Percentiles rank a stretch among this genome's conserved stretches.
phyloP scores from a whole-genome alignment of 352 stramenopile species.

The Globisporangium rhizosaccharum region DNA sequence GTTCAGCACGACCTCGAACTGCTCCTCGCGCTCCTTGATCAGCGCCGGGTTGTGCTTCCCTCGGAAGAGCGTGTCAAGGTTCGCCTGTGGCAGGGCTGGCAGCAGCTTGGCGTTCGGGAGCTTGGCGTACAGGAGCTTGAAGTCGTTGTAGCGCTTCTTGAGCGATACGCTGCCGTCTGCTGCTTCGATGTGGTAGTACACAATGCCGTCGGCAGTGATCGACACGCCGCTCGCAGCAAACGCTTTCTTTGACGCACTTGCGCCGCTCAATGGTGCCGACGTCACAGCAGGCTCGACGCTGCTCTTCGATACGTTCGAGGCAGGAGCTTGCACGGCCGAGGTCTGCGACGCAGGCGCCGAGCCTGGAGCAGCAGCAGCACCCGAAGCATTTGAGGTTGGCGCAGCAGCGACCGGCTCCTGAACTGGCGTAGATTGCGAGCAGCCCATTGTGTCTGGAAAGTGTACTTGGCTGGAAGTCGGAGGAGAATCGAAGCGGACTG shows the following conservation, averaged over 20 bases:
- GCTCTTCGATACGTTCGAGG: conserved; percentile 2
- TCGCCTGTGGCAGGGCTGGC: conserved; percentile 46
- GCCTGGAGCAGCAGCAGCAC: neutral
- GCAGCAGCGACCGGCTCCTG: conserved; percentile 27
- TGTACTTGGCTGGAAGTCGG: conserved; percentile 12
- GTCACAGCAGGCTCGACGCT: neutral
- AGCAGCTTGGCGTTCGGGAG: conserved; percentile 29
- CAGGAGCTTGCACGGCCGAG: conserved; percentile 12
- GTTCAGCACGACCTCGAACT: conserved; percentile 64
- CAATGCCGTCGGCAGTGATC: conserved; percentile 57
- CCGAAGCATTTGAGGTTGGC: conserved; percentile 16
- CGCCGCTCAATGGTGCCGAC: neutral
- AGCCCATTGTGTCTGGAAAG: conserved; percentile 49
- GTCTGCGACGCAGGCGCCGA: conserved; percentile 14
- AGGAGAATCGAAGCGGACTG: neutral
- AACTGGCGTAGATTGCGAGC: conserved; percentile 58
- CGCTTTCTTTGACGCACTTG: conserved; percentile 16
- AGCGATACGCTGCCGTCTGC: conserved; percentile 25
- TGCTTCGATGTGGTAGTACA: conserved; percentile 63
- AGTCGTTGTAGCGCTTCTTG: conserved; percentile 81
- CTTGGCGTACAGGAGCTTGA: conserved; percentile 59
- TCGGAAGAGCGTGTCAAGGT: conserved; percentile 41
- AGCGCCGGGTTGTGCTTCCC: conserved; percentile 55
- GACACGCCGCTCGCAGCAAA: conserved; percentile 50
- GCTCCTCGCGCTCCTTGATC: conserved; percentile 54